Percentiles rank a stretch among this genome's conserved stretches.
Conservation (phyloP, 139 green algal genomes). For the Asterochloris sp. region DNA sequence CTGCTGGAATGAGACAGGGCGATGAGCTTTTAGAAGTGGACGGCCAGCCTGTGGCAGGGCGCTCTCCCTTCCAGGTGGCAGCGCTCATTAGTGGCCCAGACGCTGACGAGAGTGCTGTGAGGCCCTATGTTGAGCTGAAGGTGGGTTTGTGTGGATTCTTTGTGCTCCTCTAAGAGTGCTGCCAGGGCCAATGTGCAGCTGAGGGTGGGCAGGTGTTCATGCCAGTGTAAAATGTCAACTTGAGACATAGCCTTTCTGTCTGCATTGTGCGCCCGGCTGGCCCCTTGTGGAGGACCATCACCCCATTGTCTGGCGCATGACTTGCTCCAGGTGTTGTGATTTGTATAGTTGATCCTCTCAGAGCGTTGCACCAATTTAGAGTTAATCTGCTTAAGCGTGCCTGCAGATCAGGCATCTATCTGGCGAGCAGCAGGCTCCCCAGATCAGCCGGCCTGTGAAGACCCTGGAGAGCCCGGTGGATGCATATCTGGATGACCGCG, state of each 20-base stretch:
- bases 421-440: constrained; percentile 25
- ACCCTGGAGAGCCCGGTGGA: constrained; percentile 37
- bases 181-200: no score
- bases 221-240: no score
- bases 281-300: no score
- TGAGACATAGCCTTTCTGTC: no score
- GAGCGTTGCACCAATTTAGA: no score
- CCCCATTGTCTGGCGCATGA: no score
- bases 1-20: constrained; percentile 72
- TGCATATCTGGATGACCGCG: constrained; percentile 25
- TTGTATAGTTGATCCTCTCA: no score
- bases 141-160: constrained; percentile 1
- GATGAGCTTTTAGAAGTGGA: constrained; percentile 85
- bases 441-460: constrained; percentile 40
- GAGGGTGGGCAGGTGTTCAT: no score
- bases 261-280: no score
- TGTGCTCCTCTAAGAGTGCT: no score
- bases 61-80: constrained; percentile 65
- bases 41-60: constrained; percentile 31
- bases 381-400: no score
- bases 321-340: no score
- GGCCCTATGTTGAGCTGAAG: constrained; percentile 24
- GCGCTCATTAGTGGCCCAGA: constrained; percentile 29
- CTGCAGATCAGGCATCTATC: constrained; percentile 42
- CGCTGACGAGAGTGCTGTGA: neutral